These are phyloP conservation scores for Tagetes patula DNA, from an alignment of 129 eudicot genomes.

Conservation along the genomic window DNA sequence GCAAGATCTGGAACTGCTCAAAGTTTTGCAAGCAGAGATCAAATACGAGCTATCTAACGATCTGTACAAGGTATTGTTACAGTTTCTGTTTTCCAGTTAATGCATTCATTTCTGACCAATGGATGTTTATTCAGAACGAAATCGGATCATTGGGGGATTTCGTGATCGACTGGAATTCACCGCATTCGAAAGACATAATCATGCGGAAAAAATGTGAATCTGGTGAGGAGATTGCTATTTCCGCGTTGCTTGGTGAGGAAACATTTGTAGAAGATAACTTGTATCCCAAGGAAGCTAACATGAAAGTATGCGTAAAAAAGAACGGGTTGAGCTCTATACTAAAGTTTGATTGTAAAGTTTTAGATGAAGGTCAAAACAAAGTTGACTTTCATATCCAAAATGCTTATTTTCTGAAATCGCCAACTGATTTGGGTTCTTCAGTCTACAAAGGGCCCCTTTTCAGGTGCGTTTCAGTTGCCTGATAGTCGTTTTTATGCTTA, in stretches of 20 bases:
- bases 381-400: conserved; percentile 46
- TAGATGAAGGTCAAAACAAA: conserved; percentile 38
- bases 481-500: not conserved
- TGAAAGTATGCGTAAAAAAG: conserved; percentile 80
- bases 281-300: conserved; percentile 53
- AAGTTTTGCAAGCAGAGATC: conserved; percentile 67
- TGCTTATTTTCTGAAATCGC: conserved; percentile 50
- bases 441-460: conserved; percentile 60
- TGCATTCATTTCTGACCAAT: conserved; percentile 14
- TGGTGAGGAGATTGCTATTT: conserved; percentile 87
- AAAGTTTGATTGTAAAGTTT: conserved; percentile 76
- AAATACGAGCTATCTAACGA: conserved; percentile 52
- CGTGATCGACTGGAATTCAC: conserved; percentile 63
- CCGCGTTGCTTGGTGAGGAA: conserved; percentile 74
- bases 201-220: conserved; percentile 59
- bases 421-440: conserved; percentile 44
- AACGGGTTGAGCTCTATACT: conserved; percentile 65
- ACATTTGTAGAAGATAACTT: conserved; percentile 37
- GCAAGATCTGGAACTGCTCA: conserved; percentile 50
- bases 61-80: conserved; percentile 52
- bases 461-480: conserved; percentile 48
- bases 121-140: conserved; percentile 45
- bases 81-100: not conserved
- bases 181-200: conserved; percentile 55
- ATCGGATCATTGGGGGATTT: conserved; percentile 65